phyloP scores from a whole-genome alignment of 805 yeast genomes.

The Diddensiella santjacobensis region DNA sequence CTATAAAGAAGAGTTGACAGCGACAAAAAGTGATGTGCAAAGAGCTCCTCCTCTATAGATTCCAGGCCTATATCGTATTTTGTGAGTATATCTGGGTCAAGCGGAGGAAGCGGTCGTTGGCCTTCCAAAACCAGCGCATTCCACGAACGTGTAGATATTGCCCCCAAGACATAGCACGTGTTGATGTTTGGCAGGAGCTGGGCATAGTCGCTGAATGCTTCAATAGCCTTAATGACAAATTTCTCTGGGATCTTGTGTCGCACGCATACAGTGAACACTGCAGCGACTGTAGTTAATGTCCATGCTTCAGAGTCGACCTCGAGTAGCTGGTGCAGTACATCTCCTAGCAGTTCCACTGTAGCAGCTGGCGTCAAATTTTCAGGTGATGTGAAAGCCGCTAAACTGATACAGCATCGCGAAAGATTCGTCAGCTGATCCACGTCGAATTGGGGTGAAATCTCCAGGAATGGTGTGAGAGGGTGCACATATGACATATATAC shows the following conservation, averaged over 20 bases:
- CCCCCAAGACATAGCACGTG: constrained; percentile 7
- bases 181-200: not conserved
- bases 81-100: constrained; percentile 1
- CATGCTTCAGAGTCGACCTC: constrained; percentile 9
- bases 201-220: not conserved
- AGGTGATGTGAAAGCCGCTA: constrained; percentile 12
- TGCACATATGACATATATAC: constrained; percentile 10
- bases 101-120: not conserved
- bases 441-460: not conserved
- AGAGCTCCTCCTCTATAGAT: constrained; percentile 9
- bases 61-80: constrained; percentile 1
- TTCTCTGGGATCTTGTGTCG: constrained; percentile 3
- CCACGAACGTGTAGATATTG: constrained; percentile 12
- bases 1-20: constrained; percentile 12
- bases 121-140: constrained; percentile 5
- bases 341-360: constrained; percentile 7
- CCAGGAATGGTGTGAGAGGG: constrained; percentile 13
- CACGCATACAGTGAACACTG: constrained; percentile 8
- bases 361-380: constrained; percentile 10
- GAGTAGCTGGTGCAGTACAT: constrained; percentile 9
- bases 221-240: constrained; percentile 3
- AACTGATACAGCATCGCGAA: constrained; percentile 13
- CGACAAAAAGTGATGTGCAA: constrained; percentile 14
- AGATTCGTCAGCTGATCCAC: not conserved
- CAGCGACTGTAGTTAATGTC: constrained; percentile 8